Evolutionary conservation across 352 stramenopile genomes (phyloP).

Genomic region (Globisporangium spinosum): DNA sequence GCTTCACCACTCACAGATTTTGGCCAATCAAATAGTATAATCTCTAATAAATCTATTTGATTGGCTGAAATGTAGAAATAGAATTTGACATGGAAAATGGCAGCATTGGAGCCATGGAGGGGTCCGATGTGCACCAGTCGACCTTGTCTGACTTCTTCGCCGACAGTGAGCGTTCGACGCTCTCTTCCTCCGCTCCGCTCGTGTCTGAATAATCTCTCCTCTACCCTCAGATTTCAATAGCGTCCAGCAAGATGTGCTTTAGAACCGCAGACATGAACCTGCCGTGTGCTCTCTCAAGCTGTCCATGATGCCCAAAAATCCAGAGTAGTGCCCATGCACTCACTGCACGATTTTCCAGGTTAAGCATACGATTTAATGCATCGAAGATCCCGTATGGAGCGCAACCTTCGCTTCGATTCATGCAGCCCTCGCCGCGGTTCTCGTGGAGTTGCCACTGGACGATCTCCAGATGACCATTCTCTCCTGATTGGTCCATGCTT

Average conservation of each 20-base stretch:
- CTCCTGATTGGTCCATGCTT: too few species aligned
- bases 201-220: neutral
- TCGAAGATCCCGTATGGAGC: too few species aligned
- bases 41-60: neutral
- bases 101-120: neutral
- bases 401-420: too few species aligned
- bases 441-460: neutral
- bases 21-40: slow-evolving; percentile 9
- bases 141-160: neutral
- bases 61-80: slow-evolving; percentile 14
- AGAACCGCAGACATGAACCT: neutral
- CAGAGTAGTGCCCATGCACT: neutral
- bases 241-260: neutral
- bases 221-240: neutral
- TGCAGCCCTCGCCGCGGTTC: neutral
- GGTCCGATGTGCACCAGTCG: neutral
- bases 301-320: neutral
- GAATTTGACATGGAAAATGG: slow-evolving; percentile 3
- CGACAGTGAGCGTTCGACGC: neutral
- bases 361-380: too few species aligned
- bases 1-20: slow-evolving; percentile 14
- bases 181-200: neutral
- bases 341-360: neutral
- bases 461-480: too few species aligned
- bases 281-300: neutral